These are phyloP conservation scores for Vitis labrusca DNA, from an alignment of 164 flowering plant genomes.

Conservation along the genomic window DNA sequence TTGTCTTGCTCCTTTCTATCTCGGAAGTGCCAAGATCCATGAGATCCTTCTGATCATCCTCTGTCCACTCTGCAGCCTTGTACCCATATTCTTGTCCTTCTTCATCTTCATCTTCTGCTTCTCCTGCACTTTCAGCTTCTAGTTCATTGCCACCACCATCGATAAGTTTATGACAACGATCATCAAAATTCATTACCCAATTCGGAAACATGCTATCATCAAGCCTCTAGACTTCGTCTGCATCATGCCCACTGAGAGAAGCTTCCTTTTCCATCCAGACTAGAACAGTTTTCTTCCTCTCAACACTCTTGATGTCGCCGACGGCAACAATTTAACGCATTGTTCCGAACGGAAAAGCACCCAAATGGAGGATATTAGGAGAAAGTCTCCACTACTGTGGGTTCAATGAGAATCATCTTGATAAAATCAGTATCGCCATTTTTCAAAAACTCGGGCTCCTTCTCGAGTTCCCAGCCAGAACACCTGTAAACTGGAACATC, in stretches of 20 bases:
- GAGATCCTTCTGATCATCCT: slow-evolving; percentile 53
- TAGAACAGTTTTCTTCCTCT: slow-evolving; percentile 8
- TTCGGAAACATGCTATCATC: background rate
- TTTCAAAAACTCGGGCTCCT: too few relatives aligned
- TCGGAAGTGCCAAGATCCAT: slow-evolving; percentile 74
- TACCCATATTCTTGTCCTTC: slow-evolving; percentile 25
- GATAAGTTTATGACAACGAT: slow-evolving; percentile 3
- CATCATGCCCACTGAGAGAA: background rate
- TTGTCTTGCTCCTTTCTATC: slow-evolving; percentile 56
- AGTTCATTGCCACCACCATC: slow-evolving; percentile 11
- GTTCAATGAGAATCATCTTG: too few relatives aligned
- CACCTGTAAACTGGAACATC: too few relatives aligned
- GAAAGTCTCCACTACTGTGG: too few relatives aligned
- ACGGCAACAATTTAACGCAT: too few relatives aligned
- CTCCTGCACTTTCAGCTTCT: slow-evolving; percentile 25
- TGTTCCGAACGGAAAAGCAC: too few relatives aligned
- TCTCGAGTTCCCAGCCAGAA: too few relatives aligned
- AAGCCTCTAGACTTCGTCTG: background rate
- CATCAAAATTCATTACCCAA: background rate
- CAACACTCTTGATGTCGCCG: too few relatives aligned
- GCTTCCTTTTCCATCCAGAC: slow-evolving; percentile 3
- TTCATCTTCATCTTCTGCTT: slow-evolving; percentile 21
- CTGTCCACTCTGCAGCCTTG: slow-evolving; percentile 41
- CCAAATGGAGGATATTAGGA: too few relatives aligned
- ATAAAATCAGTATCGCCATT: too few relatives aligned